Conservation (phyloP, 176 grass and related monocot species). For the Microstegium vimineum region DNA sequence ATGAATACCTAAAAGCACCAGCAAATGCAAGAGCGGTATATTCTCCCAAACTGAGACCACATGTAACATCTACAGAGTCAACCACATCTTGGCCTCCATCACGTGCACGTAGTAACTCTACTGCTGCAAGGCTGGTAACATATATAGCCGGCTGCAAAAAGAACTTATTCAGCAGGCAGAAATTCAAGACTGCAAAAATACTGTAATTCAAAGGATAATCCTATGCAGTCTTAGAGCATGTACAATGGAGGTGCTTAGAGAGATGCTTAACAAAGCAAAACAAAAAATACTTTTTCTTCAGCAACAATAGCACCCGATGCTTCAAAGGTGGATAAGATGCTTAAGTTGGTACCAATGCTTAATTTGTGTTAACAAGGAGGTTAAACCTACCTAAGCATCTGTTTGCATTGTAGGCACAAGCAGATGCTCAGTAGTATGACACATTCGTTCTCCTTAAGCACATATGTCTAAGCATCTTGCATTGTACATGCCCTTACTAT, state of each 20-base stretch:
- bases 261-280: not conserved
- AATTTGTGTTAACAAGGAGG: not conserved
- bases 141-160: slow-evolving; percentile 92
- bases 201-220: not conserved
- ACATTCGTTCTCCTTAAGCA: not conserved
- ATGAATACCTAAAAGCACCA: slow-evolving; percentile 85
- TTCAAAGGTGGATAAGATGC: not conserved
- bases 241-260: not conserved
- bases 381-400: not conserved
- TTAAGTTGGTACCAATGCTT: not conserved
- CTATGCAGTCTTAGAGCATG: not conserved
- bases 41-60: slow-evolving; percentile 95
- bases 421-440: not conserved
- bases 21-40: slow-evolving; percentile 95
- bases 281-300: not conserved
- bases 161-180: slow-evolving; percentile 19
- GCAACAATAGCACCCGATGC: not conserved
- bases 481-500: not conserved
- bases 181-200: not conserved
- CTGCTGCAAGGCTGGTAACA: slow-evolving; percentile 89
- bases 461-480: not conserved
- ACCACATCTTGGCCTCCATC: slow-evolving; percentile 78
- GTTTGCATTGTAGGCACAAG: not conserved
- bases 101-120: slow-evolving; percentile 69
- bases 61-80: slow-evolving; percentile 76